phyloP scores from a whole-genome alignment of 306 rosid species.

The Hylodesmum podocarpum region DNA sequence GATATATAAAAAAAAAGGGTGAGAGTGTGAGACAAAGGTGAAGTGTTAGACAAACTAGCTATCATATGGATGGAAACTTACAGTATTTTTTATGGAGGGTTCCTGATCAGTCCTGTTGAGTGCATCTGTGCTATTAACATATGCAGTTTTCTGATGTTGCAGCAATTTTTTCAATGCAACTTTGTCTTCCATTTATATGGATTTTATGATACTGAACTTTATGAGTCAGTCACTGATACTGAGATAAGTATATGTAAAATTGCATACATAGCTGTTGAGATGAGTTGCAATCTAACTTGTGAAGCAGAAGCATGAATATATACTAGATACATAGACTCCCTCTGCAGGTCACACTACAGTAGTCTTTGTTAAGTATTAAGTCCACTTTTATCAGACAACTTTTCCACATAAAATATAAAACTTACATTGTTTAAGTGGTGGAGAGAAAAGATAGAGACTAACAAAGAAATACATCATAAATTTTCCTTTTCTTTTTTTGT shows the following conservation, averaged over 20 bases:
- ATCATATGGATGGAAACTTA: slow-evolving; percentile 17
- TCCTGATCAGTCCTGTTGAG: slow-evolving; percentile 2
- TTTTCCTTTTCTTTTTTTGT: no score
- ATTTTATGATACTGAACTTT: not conserved
- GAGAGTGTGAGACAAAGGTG: not conserved
- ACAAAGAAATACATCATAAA: not conserved
- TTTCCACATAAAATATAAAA: slow-evolving; percentile 12
- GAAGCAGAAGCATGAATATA: not conserved
- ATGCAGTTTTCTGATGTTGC: slow-evolving; percentile 23
- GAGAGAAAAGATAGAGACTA: not conserved
- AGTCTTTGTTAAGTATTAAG: slow-evolving; percentile 15
- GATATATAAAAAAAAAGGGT: not conserved
- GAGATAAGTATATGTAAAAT: not conserved
- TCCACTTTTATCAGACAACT: not conserved
- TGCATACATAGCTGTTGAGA: not conserved
- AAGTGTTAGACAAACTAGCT: not conserved
- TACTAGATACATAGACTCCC: not conserved
- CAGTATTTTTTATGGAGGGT: slow-evolving; percentile 21
- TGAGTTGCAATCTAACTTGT: not conserved
- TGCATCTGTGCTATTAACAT: slow-evolving; percentile 17
- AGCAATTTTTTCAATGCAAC: slow-evolving; percentile 21
- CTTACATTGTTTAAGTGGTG: not conserved
- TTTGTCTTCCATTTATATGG: slow-evolving; percentile 37
- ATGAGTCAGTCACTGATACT: not conserved
- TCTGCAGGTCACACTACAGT: not conserved